Evolutionary conservation across 2,329 filamentous ascomycete genomes (phyloP).

Genomic region (Fusarium albidum): DNA sequence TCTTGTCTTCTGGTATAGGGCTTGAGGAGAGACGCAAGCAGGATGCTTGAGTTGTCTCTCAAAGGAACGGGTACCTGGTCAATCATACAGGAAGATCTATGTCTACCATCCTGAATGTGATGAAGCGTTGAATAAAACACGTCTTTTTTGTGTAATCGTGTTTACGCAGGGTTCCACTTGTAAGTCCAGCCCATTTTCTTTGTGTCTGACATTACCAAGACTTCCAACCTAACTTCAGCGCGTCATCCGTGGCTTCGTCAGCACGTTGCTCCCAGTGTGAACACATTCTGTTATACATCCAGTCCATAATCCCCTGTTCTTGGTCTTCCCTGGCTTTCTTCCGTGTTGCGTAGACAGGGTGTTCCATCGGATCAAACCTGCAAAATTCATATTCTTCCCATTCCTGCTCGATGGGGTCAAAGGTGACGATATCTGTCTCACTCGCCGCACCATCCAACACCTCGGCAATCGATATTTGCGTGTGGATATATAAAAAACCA

Average conservation of each 20-base stretch:
- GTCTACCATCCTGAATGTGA: too few relatives aligned
- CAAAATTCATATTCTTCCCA: neutral
- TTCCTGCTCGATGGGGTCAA: constrained; percentile 8
- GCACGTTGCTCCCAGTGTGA: constrained; percentile 3
- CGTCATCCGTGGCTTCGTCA: constrained; percentile 1
- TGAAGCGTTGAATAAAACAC: too few relatives aligned
- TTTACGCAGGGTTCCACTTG: too few relatives aligned
- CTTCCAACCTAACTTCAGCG: constrained; percentile 1
- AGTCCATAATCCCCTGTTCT: neutral
- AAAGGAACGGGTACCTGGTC: too few relatives aligned
- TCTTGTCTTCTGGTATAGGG: too few relatives aligned
- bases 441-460: neutral
- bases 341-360: neutral
- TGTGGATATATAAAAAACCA: constrained; percentile 6
- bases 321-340: neutral
- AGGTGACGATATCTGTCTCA: constrained; percentile 1
- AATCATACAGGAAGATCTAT: too few relatives aligned
- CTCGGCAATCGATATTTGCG: neutral
- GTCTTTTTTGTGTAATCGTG: too few relatives aligned
- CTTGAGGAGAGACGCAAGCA: too few relatives aligned
- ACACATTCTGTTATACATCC: constrained; percentile 1
- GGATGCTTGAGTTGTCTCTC: too few relatives aligned
- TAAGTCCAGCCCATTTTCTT: too few relatives aligned
- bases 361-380: constrained; percentile 8
- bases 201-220: neutral